These are phyloP conservation scores for Hypoxylon sp. DNA, from an alignment of 2,329 filamentous ascomycete genomes.

Conservation along the genomic window DNA sequence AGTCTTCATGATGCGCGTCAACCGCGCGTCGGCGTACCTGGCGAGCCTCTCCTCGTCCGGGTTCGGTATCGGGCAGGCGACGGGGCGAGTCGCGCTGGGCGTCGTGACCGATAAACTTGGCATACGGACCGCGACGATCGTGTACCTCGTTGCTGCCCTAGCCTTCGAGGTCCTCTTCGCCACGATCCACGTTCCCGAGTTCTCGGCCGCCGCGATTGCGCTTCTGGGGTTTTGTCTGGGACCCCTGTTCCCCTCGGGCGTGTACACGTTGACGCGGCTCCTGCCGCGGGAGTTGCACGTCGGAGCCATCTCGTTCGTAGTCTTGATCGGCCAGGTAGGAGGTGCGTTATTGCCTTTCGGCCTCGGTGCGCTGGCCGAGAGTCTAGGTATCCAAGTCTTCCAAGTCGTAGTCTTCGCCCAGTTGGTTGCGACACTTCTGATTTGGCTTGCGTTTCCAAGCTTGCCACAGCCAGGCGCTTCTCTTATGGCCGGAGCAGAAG, in stretches of 20 bases:
- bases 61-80: slow-evolving; percentile 60
- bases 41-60: slow-evolving; percentile 58
- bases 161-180: slow-evolving; percentile 41
- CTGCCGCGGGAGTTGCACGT: slow-evolving; percentile 57
- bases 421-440: slow-evolving; percentile 26
- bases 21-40: slow-evolving; percentile 53
- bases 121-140: slow-evolving; percentile 45
- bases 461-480: slow-evolving; percentile 8
- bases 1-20: slow-evolving; percentile 58
- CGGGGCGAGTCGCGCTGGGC: slow-evolving; percentile 54
- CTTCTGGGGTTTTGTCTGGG: slow-evolving; percentile 56
- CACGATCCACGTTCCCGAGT: slow-evolving; percentile 31
- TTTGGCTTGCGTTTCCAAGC: slow-evolving; percentile 39
- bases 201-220: slow-evolving; percentile 51
- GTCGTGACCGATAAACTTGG: slow-evolving; percentile 51
- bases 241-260: slow-evolving; percentile 58
- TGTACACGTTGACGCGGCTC: slow-evolving; percentile 54
- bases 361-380: slow-evolving; percentile 57
- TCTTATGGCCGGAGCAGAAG: slow-evolving; percentile 1
- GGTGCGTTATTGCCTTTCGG: slow-evolving; percentile 58
- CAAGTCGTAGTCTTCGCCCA: slow-evolving; percentile 46
- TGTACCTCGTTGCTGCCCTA: slow-evolving; percentile 46
- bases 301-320: slow-evolving; percentile 58
- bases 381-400: slow-evolving; percentile 55
- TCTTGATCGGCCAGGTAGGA: slow-evolving; percentile 59